A percentile compares a stretch with the other conserved stretches of the same genome.
phyloP scores from a whole-genome alignment of 2,329 filamentous ascomycete species.

The Neospermospora avenae region DNA sequence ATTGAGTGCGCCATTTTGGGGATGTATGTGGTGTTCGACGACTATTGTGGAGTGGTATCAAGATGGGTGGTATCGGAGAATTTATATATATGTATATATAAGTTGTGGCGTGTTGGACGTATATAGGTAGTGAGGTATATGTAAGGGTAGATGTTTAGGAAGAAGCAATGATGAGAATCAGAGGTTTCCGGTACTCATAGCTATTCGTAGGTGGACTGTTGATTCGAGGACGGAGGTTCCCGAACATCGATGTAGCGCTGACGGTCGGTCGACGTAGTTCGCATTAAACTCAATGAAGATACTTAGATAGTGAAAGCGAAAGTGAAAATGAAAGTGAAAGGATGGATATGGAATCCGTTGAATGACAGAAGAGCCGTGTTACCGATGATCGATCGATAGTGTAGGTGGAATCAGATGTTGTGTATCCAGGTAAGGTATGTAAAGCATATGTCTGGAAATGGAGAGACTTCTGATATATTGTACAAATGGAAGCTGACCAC shows the following conservation, averaged over 20 bases:
- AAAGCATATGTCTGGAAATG: neutral
- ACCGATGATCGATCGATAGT: neutral
- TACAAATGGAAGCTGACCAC: too few species aligned
- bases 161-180: conserved; percentile 13
- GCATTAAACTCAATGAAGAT: neutral
- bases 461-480: too few species aligned
- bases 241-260: conserved; percentile 12
- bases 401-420: neutral
- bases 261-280: conserved; percentile 2
- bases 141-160: neutral
- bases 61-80: neutral
- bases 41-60: conserved; percentile 6
- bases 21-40: conserved; percentile 3
- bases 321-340: neutral
- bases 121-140: neutral
- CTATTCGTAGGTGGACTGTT: conserved; percentile 21
- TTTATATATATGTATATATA: neutral
- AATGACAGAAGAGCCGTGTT: neutral
- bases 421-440: too few species aligned
- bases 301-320: neutral
- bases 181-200: conserved; percentile 14
- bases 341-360: conserved; percentile 1
- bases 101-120: neutral
- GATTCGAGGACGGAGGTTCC: conserved; percentile 6
- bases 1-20: conserved; percentile 28